A percentile compares a stretch with the other conserved stretches of the same genome.
phyloP scores from a whole-genome alignment of 495 filamentous ascomycete genomes.

The Aspergillus funiculosus region DNA sequence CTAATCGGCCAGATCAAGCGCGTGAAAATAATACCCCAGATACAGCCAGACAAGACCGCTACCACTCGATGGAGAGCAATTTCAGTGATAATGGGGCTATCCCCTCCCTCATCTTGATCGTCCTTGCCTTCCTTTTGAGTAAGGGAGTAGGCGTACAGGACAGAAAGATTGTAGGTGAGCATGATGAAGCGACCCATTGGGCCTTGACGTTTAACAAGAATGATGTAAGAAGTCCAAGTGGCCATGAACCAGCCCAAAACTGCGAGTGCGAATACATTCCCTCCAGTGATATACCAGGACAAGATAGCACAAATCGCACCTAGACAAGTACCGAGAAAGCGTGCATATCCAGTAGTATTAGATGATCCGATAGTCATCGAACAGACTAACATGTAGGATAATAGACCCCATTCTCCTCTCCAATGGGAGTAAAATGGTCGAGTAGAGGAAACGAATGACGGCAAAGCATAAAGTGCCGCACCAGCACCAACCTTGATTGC shows the following conservation, averaged over 20 bases:
- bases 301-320: conserved; percentile 70
- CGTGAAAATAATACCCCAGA: conserved; percentile 91
- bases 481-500: conserved; percentile 90
- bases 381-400: conserved; percentile 98
- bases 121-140: conserved; percentile 64
- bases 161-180: conserved; percentile 95
- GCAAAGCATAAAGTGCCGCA: conserved; percentile 77
- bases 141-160: conserved; percentile 88
- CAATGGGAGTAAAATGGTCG: conserved; percentile 78
- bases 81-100: conserved; percentile 73
- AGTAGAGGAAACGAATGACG: conserved; percentile 73
- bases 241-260: conserved; percentile 76
- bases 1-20: conserved; percentile 89
- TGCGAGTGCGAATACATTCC: conserved; percentile 66
- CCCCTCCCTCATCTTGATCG: conserved; percentile 78
- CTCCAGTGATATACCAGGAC: conserved; percentile 68
- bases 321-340: conserved; percentile 82
- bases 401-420: conserved; percentile 92
- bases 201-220: conserved; percentile 74
- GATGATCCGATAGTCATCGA: conserved; percentile 94
- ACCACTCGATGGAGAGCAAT: conserved; percentile 88
- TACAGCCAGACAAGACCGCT: conserved; percentile 77
- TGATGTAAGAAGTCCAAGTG: conserved; percentile 81
- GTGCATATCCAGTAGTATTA: conserved; percentile 81
- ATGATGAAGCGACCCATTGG: conserved; percentile 89